Evolutionary conservation across 1,284 basidiomycete species (phyloP).

Genomic region (Malassezia sympodialis): DNA sequence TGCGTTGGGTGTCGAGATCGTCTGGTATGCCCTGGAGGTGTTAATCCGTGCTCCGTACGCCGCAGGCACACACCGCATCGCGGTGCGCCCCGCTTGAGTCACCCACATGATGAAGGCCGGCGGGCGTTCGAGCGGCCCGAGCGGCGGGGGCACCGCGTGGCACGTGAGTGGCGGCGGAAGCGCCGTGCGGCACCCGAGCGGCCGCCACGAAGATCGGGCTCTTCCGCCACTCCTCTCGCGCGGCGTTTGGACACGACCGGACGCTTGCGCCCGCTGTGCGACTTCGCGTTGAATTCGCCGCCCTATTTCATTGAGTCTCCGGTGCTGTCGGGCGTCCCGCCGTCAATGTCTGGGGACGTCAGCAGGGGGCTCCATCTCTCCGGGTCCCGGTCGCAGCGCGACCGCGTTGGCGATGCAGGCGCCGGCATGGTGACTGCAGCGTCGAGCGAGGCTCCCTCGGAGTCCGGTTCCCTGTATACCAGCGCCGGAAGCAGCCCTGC

Average conservation of each 20-base stretch:
- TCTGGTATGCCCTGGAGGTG: conserved; percentile 30
- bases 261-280: neutral
- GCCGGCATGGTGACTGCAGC: neutral
- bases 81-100: neutral
- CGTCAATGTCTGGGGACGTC: neutral
- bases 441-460: neutral
- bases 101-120: conserved; percentile 1
- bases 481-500: neutral
- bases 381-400: neutral
- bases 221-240: neutral
- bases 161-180: neutral
- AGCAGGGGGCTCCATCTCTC: no score
- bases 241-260: neutral
- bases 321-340: neutral
- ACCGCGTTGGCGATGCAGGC: neutral
- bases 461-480: neutral
- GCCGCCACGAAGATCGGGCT: neutral
- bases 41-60: neutral
- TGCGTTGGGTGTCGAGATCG: conserved; percentile 37
- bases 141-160: neutral
- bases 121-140: neutral
- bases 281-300: neutral
- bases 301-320: neutral
- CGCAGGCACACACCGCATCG: neutral
- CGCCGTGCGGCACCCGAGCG: neutral